Percentiles rank a stretch among this genome's conserved stretches.
Evolutionary conservation across 306 rosid species (phyloP).

Genomic region (Cicer yamashitae): DNA sequence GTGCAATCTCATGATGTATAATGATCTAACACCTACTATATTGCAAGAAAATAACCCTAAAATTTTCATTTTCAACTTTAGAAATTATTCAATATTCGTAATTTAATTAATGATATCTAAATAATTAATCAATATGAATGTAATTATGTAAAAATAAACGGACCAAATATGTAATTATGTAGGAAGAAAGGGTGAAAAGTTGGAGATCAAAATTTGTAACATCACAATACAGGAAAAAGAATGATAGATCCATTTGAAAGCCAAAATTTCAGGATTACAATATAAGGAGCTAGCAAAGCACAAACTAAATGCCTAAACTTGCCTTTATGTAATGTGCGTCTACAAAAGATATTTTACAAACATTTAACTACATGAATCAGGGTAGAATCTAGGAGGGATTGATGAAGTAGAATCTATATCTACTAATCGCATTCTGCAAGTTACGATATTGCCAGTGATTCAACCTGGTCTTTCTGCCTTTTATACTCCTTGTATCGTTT

Average conservation of each 20-base stretch:
- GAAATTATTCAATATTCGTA: too few species aligned
- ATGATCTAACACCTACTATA: too few species aligned
- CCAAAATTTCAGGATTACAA: constrained; percentile 34
- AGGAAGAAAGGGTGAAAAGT: too few species aligned
- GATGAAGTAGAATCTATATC: constrained; percentile 40
- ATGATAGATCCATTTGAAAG: constrained; percentile 24
- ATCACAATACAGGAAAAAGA: constrained; percentile 3
- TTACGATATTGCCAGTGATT: constrained; percentile 58
- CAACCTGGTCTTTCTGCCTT: constrained; percentile 59
- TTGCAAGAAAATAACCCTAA: too few species aligned
- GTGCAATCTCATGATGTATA: too few species aligned
- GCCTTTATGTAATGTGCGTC: constrained; percentile 19
- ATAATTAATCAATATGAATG: too few species aligned
- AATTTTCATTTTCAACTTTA: too few species aligned
- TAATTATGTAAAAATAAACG: neutral
- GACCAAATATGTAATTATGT: neutral
- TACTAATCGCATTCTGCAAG: constrained; percentile 50
- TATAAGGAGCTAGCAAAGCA: constrained; percentile 7
- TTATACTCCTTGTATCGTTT: constrained; percentile 79
- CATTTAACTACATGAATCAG: constrained; percentile 37
- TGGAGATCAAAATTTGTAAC: constrained; percentile 22
- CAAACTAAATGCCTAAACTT: constrained; percentile 35
- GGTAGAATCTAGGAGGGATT: constrained; percentile 2
- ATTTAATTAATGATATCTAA: too few species aligned
- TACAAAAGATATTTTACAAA: constrained; percentile 48